phyloP scores from a whole-genome alignment of 1,139 yeast species.

The Wickerhamiella infanticola region DNA sequence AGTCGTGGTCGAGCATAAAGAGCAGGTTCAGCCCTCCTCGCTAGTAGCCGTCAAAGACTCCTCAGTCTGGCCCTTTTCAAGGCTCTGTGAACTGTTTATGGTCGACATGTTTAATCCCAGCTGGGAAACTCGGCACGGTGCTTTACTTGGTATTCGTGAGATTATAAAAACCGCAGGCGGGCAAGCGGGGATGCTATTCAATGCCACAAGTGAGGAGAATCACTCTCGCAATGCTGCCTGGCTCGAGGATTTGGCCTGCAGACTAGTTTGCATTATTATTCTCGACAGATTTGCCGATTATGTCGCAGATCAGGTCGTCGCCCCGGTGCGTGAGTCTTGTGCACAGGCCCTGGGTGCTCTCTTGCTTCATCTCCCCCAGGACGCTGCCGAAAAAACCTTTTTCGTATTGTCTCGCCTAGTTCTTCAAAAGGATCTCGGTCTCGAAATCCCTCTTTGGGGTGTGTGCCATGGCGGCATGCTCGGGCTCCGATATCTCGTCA shows the following conservation, averaged over 20 bases:
- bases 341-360: constrained; percentile 92
- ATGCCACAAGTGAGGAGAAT: constrained; percentile 47
- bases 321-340: constrained; percentile 93
- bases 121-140: constrained; percentile 97
- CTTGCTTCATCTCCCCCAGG: constrained; percentile 49
- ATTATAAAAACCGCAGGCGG: constrained; percentile 69
- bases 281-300: constrained; percentile 94
- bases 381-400: constrained; percentile 44
- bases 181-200: constrained; percentile 72
- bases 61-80: constrained; percentile 88
- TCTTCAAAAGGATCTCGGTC: constrained; percentile 39
- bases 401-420: constrained; percentile 52
- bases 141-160: constrained; percentile 84
- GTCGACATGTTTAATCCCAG: constrained; percentile 69
- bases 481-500: constrained; percentile 82
- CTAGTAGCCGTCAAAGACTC: constrained; percentile 60
- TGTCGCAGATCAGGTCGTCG: constrained; percentile 94
- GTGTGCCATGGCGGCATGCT: constrained; percentile 98
- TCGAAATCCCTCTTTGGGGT: constrained; percentile 56
- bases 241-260: constrained; percentile 76
- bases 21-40: constrained; percentile 30
- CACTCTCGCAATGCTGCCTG: constrained; percentile 48
- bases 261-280: constrained; percentile 76
- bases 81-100: constrained; percentile 75
- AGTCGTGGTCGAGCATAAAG: constrained; percentile 68